Conservation (phyloP, 2,329 filamentous ascomycete genomes). For the Cladosporium sp. region DNA sequence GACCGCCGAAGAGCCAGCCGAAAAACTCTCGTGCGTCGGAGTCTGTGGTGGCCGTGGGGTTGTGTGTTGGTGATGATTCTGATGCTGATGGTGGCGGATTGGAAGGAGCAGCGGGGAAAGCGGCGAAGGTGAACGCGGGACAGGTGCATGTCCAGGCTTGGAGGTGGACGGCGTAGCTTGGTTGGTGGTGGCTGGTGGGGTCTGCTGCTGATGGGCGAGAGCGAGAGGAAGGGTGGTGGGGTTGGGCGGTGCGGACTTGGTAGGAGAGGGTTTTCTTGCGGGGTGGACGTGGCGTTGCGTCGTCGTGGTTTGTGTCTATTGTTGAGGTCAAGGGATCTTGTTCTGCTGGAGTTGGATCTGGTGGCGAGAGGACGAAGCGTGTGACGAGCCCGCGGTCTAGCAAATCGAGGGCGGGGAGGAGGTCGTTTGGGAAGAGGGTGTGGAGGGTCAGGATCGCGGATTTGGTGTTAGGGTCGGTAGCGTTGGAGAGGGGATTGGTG, state of each 20-base stretch:
- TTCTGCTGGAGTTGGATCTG: neutral
- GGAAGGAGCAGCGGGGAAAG: conserved; percentile 48
- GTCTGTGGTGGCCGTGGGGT: too few species aligned
- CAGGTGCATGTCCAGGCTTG: conserved; percentile 85
- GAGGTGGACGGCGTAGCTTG: conserved; percentile 75
- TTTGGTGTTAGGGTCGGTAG: conserved; percentile 23
- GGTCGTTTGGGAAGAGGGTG: conserved; percentile 73
- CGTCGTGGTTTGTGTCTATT: neutral
- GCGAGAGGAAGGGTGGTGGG: conserved; percentile 20
- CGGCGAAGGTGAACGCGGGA: conserved; percentile 72
- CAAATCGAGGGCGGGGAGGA: conserved; percentile 83
- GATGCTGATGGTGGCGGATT: too few species aligned
- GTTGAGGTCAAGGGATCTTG: too few species aligned
- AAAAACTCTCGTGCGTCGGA: too few species aligned
- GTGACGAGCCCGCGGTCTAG: conserved; percentile 73
- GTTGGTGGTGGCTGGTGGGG: neutral
- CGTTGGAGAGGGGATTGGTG: conserved; percentile 40
- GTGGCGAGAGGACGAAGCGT: conserved; percentile 34
- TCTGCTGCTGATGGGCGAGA: neutral
- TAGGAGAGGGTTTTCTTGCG: conserved; percentile 36
- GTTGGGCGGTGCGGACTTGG: conserved; percentile 60
- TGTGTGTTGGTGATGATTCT: too few species aligned
- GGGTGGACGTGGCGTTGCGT: neutral
- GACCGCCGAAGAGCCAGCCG: conserved; percentile 44
- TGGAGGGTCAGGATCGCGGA: conserved; percentile 72